Base-by-base conservation (phyloP, 805 yeast genomes). In the Yamadazyma sp. region DNA sequence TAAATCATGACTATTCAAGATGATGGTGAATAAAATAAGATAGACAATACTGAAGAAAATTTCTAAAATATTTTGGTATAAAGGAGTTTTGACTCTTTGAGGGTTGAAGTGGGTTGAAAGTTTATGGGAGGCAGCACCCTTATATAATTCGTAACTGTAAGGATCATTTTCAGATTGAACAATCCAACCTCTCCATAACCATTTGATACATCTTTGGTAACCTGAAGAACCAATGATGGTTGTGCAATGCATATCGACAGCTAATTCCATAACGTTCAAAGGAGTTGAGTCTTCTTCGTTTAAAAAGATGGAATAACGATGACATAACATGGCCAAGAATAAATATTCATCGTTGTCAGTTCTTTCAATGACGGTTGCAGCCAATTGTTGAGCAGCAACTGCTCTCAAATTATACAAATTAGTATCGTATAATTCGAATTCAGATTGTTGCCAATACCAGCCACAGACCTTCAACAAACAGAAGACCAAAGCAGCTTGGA, bases 121-220 rank as follows among this genome's bases (percentile, higher is more conserved):
- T 10, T 69, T 62, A 4, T 78, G 62, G 16, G 79, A 76, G 1
- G 78, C 68, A 10, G 80, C 73, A 0, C 78, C 78, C 42, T 70
- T 73, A 55, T 82, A 86, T 37, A 80, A 51, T 17, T 76, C 80
- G 48, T 82, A 87, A 11, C 79, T 77, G 16, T 75, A 70, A 5
- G 93, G 86, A 52, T 86, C 86, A 10, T 55, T 57, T 9, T 79
- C 75, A 15, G 82, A 75, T 58, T 86, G 95, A 33, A 84, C 71
- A 43, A 87, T 84, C 95, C 95, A 86, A 19, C 96, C 96, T 38
- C 89, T 67, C 96, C 96, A 87, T 31, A 87, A 58, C 95, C 95
- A 87, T 46, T 81, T 78, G 50, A 86, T 73, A 61, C 95, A 86
- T 35, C 95, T 65, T 58, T 87, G 95, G 56, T 78, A 87, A 0